Base-by-base conservation (phyloP, 192 early-diverging fungal genomes). In the Piromyces finnis region DNA sequence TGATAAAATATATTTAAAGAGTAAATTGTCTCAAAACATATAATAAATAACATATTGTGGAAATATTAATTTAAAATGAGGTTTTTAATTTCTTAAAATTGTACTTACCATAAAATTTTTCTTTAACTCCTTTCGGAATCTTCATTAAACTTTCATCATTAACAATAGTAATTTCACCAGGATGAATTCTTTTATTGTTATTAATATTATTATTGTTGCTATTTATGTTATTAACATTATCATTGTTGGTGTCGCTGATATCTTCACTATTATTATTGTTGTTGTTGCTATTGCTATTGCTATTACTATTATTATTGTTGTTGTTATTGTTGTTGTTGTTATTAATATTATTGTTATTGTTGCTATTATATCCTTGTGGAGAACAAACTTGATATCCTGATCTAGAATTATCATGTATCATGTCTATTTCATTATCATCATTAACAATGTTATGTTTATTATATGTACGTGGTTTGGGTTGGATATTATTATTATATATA, bases 71-170 rank as follows among this genome's bases (percentile, higher is more conserved):
- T n/a, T n/a, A n/a, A n/a, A n/a, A n/a, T n/a, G n/a, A n/a, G n/a
- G n/a, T n/a, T n/a, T n/a, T n/a, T n/a, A n/a, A n/a, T n/a, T n/a
- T n/a, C n/a, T n/a, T n/a, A n/a, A n/a, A n/a, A n/a, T 30, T 32
- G 9, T 5, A 51, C 12, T 26, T 37, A 86, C 84, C 86, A 22
- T 85, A 78, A 81, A 78, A 84, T 41, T 77, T 83, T 36, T 79
- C 68, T 22, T 81, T 79, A 35, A 77, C 30, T 29, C 78, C 78
- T 18, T 51, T 39, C 14, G 84, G 84, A 12, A 84, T 30, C 29
- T 35, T 79, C 15, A 37, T 77, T 12, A 87, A 77, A 29, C 85
- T 30, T 77, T 83, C 83, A 78, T 87, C 86, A 79, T 87, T 87
- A 11, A 86, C 80, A 35, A 87, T 84, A 16, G 82, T 79, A 17